Base-by-base conservation (phyloP, 768 basidiomycete species). In the Suillus weaverae region DNA sequence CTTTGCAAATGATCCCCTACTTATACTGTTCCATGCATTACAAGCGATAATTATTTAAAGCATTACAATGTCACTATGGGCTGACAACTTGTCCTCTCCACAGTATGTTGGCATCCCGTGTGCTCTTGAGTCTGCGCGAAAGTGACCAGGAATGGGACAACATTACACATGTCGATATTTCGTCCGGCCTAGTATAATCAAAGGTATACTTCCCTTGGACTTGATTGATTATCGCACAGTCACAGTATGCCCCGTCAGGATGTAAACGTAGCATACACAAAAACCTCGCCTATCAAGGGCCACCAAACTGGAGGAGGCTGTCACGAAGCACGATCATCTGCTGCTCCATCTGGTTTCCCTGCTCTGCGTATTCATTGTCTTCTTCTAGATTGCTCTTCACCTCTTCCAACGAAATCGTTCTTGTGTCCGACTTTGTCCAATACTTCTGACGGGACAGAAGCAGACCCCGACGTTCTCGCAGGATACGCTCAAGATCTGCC, bases 401-500 rank as follows among this genome's bases (percentile, higher is more conserved):
- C 18, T 57, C 56, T 26, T 57, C 56, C 4, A 57, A 10, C 26
- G 20, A 33, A 18, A 32, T 26, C 38, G 38, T 63, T 22, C 16
- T 65, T 62, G 11, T 46, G 33, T 10, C 59, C 60, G 14, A 50
- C 35, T 26, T 57, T 46, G 48, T 64, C 62, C 20, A 64, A 36
- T 57, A 57, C 38, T 57, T 39, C 56, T 30, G 26, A 39, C 56
- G 38, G 16, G 56, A 57, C 38, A 26, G 56, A 57, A 57, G 36
- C 35, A 63, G n/a, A 54, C 66, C 51, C 43, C 67, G 68, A 30
- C 68, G 22, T 46, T 22, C 44, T 46, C 44, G 44, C n/a, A 46
- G n/a, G 44, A 46, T n/a, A n/a, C n/a, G n/a, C 11, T 46, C 44
- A 22, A 46, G n/a, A 22, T 71, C 73, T 6, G 54, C 62, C 33